phyloP scores from a whole-genome alignment of 345 rosid species.

The Ceriops zippeliana region DNA sequence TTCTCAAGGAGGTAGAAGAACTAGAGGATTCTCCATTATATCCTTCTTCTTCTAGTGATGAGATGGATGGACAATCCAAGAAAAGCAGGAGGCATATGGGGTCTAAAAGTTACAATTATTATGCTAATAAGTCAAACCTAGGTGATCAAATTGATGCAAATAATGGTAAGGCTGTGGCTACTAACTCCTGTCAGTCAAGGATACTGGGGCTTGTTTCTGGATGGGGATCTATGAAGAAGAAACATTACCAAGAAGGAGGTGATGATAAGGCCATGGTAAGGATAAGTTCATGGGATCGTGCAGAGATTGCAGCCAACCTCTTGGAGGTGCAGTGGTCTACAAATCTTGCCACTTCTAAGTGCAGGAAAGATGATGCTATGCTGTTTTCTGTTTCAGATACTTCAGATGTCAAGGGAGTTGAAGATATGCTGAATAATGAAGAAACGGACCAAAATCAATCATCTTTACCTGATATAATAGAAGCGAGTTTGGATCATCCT shows the following conservation, averaged over 20 bases:
- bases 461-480: constrained; percentile 18
- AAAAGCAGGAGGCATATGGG: constrained; percentile 35
- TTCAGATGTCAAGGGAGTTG: constrained; percentile 13
- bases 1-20: constrained; percentile 59
- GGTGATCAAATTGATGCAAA: constrained; percentile 24
- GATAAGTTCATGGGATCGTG: constrained; percentile 61
- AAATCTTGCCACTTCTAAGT: constrained; percentile 43
- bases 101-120: constrained; percentile 50
- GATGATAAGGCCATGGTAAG: constrained; percentile 33
- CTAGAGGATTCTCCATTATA: constrained; percentile 40
- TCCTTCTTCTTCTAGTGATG: constrained; percentile 59
- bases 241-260: constrained; percentile 28
- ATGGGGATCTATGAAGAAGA: constrained; percentile 45
- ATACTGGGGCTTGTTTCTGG: constrained; percentile 68
- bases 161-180: constrained; percentile 37
- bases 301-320: constrained; percentile 81
- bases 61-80: constrained; percentile 35
- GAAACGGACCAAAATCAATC: constrained; percentile 12
- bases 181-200: constrained; percentile 43
- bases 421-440: constrained; percentile 15
- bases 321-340: constrained; percentile 93
- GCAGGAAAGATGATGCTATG: constrained; percentile 31
- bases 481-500: constrained; percentile 13
- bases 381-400: constrained; percentile 19
- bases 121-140: constrained; percentile 25